Conservation (phyloP, 306 rosid genomes). For the Prunus fruticosa region DNA sequence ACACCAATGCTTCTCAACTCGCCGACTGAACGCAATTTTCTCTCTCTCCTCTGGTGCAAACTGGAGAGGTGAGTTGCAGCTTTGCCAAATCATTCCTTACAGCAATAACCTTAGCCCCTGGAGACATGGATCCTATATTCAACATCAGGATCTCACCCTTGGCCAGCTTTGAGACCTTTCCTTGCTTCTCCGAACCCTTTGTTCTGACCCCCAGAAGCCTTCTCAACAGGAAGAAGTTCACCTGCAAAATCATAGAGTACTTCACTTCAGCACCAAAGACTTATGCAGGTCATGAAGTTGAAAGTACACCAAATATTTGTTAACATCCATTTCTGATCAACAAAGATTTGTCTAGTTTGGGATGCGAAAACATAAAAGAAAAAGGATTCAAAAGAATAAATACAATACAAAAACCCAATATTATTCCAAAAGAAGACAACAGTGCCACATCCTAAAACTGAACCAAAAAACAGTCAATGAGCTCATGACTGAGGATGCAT, state of each 20-base stretch:
- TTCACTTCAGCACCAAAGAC: slow-evolving; percentile 3
- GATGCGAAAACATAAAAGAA: neutral
- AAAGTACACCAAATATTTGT: neutral
- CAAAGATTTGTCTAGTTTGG: neutral
- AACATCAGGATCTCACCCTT: slow-evolving; percentile 92
- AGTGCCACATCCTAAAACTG: neutral
- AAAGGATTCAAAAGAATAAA: neutral
- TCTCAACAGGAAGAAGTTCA: slow-evolving; percentile 88
- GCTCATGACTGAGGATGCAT: neutral
- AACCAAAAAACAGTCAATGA: neutral
- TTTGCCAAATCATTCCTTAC: slow-evolving; percentile 88
- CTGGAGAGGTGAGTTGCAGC: slow-evolving; percentile 87
- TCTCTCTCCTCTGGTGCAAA: slow-evolving; percentile 93
- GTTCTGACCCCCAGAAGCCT: slow-evolving; percentile 90
- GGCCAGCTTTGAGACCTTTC: slow-evolving; percentile 80
- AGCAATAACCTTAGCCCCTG: slow-evolving; percentile 81
- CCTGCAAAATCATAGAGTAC: slow-evolving; percentile 46
- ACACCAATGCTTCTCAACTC: slow-evolving; percentile 98
- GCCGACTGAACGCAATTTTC: slow-evolving; percentile 87
- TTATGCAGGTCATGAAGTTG: neutral
- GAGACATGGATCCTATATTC: slow-evolving; percentile 96
- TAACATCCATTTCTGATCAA: neutral
- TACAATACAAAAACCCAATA: neutral
- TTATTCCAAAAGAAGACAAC: neutral
- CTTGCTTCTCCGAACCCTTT: slow-evolving; percentile 84